Evolutionary conservation across 2,329 filamentous ascomycete species (phyloP).

Genomic region (Cryphonectria japonica): DNA sequence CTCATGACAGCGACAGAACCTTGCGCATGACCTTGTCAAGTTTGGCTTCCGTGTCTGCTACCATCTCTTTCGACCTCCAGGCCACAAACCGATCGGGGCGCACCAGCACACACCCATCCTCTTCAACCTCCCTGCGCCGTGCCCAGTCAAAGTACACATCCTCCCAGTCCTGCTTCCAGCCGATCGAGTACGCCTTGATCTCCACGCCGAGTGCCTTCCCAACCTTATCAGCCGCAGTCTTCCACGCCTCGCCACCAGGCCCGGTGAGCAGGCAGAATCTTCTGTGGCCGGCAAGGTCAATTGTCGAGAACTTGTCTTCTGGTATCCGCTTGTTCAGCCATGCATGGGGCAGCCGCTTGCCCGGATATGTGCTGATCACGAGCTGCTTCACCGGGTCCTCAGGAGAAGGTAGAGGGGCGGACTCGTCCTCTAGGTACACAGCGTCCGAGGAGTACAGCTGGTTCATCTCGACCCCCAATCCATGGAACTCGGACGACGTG

Average conservation of each 20-base stretch:
- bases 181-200: slow-evolving; percentile 56
- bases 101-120: slow-evolving; percentile 61
- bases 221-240: slow-evolving; percentile 48
- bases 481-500: slow-evolving; percentile 56
- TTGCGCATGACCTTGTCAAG: slow-evolving; percentile 32
- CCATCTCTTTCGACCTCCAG: slow-evolving; percentile 45
- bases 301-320: slow-evolving; percentile 54
- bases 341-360: slow-evolving; percentile 62
- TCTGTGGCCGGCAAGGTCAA: slow-evolving; percentile 63
- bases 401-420: slow-evolving; percentile 35
- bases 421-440: slow-evolving; percentile 52
- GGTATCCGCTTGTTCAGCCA: slow-evolving; percentile 60
- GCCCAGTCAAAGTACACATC: slow-evolving; percentile 67
- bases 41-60: slow-evolving; percentile 30
- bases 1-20: slow-evolving; percentile 26
- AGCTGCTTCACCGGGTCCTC: slow-evolving; percentile 49
- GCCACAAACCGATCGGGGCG: slow-evolving; percentile 63
- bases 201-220: slow-evolving; percentile 45
- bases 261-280: slow-evolving; percentile 56
- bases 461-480: slow-evolving; percentile 62
- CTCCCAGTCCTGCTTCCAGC: slow-evolving; percentile 61
- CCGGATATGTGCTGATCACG: slow-evolving; percentile 59
- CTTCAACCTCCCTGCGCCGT: slow-evolving; percentile 54
- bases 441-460: slow-evolving; percentile 55
- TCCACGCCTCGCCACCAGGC: slow-evolving; percentile 60